Conservation (phyloP, 2,329 filamentous ascomycete species). For the Alternaria rosae region DNA sequence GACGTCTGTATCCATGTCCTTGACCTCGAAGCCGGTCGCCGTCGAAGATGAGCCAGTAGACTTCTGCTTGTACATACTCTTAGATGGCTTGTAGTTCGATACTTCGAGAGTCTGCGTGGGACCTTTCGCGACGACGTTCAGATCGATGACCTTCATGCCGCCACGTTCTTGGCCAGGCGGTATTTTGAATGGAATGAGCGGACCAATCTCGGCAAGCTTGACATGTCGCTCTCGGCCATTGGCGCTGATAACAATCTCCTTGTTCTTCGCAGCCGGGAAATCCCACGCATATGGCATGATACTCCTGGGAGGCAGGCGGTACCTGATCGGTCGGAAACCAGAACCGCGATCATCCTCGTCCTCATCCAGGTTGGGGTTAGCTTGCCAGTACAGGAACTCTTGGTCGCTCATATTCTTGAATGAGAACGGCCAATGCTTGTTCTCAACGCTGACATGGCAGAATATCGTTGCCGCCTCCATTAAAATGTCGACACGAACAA, state of each 20-base stretch:
- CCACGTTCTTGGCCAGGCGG: conserved; percentile 67
- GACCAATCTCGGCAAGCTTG: conserved; percentile 95
- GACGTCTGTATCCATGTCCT: conserved; percentile 85
- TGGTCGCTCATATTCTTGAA: conserved; percentile 98
- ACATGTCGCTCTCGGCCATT: conserved; percentile 86
- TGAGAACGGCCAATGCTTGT: conserved; percentile 96
- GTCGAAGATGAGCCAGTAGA: conserved; percentile 64
- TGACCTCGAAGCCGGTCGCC: conserved; percentile 86
- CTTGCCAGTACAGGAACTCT: conserved; percentile 96
- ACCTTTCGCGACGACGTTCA: conserved; percentile 94
- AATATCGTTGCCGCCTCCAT: conserved; percentile 95
- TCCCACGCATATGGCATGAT: conserved; percentile 99
- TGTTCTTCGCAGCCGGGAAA: conserved; percentile 95
- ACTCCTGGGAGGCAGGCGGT: conserved; percentile 88
- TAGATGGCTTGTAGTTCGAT: conserved; percentile 91
- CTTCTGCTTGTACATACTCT: conserved; percentile 85
- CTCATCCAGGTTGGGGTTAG: conserved; percentile 90
- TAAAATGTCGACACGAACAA: conserved; percentile 86
- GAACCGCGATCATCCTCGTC: conserved; percentile 83
- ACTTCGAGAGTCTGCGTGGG: conserved; percentile 94
- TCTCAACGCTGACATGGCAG: conserved; percentile 87
- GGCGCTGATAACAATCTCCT: conserved; percentile 84
- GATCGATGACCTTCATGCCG: conserved; percentile 87
- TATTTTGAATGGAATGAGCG: conserved; percentile 92
- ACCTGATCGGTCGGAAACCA: conserved; percentile 90